Evolutionary conservation across 225 moss, liverwort and hornwort species (phyloP).

Genomic region (Physcomitrellopsis africana): DNA sequence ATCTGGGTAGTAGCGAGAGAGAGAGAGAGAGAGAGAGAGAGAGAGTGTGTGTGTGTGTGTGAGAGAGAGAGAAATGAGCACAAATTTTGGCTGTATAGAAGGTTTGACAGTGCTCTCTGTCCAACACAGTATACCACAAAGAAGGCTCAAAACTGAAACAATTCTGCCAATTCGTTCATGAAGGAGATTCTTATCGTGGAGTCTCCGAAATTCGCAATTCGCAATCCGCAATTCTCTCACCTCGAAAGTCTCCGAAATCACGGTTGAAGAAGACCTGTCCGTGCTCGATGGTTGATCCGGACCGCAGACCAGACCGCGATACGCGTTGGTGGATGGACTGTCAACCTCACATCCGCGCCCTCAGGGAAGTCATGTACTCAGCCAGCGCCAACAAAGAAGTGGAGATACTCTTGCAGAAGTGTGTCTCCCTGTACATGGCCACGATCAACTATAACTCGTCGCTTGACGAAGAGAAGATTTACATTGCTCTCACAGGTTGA

Average conservation of each 20-base stretch:
- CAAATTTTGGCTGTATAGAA: background rate
- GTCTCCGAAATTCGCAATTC: no score
- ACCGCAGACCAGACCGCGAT: background rate
- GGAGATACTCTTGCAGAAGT: slow-evolving; percentile 54
- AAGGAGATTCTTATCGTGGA: background rate
- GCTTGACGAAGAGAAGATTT: slow-evolving; percentile 42
- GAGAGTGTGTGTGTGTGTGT: no score
- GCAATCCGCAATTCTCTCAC: background rate
- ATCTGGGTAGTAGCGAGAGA: no score
- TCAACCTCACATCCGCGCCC: slow-evolving; percentile 51
- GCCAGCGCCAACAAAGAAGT: slow-evolving; percentile 49
- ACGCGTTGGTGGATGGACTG: slow-evolving; percentile 69
- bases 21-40: no score
- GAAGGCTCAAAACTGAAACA: background rate
- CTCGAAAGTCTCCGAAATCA: background rate
- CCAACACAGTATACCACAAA: background rate
- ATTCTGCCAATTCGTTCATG: background rate
- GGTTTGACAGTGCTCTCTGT: background rate
- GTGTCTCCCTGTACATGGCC: slow-evolving; percentile 63
- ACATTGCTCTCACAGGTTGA: slow-evolving; percentile 38
- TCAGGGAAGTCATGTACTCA: slow-evolving; percentile 52
- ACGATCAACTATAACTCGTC: slow-evolving; percentile 44
- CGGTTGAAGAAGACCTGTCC: background rate
- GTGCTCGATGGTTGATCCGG: slow-evolving; percentile 29
- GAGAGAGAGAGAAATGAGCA: slow-evolving; percentile 2